Conservation (phyloP, 2,329 filamentous ascomycete species). For the Aspergillus puulaauensis region DNA sequence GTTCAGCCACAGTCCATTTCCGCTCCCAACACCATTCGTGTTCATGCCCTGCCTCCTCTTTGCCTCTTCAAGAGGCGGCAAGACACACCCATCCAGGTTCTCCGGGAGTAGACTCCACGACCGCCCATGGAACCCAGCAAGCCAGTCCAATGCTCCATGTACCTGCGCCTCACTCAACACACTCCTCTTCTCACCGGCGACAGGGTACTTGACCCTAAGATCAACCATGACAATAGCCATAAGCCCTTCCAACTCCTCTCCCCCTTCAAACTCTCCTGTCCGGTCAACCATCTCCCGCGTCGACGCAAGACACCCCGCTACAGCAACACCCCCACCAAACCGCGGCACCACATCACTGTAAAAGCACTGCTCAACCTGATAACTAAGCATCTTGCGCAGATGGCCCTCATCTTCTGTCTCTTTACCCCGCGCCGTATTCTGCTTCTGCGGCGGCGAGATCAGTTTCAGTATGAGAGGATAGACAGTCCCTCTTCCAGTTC, state of each 20-base stretch:
- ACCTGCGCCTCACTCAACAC: slow-evolving; percentile 51
- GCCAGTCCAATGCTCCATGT: slow-evolving; percentile 59
- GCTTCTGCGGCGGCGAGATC: slow-evolving; percentile 52
- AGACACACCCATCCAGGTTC: slow-evolving; percentile 27
- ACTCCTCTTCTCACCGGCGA: slow-evolving; percentile 46
- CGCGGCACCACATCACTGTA: slow-evolving; percentile 57
- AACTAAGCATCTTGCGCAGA: slow-evolving; percentile 64
- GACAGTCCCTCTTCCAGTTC: slow-evolving; percentile 10
- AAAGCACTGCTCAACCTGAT: slow-evolving; percentile 67
- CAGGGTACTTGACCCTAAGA: slow-evolving; percentile 53
- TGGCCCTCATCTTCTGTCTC: slow-evolving; percentile 56
- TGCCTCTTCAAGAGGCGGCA: slow-evolving; percentile 58
- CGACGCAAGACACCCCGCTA: slow-evolving; percentile 54
- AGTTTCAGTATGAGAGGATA: slow-evolving; percentile 57
- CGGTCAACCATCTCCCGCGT: slow-evolving; percentile 25
- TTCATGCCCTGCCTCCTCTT: slow-evolving; percentile 27
- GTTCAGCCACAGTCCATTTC: slow-evolving; percentile 57
- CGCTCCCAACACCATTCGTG: slow-evolving; percentile 11
- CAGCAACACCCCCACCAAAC: slow-evolving; percentile 45
- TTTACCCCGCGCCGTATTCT: slow-evolving; percentile 2
- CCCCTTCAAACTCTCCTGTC: neutral
- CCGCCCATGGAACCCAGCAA: slow-evolving; percentile 59
- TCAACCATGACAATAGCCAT: slow-evolving; percentile 61
- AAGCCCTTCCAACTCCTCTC: slow-evolving; percentile 29
- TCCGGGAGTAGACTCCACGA: slow-evolving; percentile 45